Percentiles rank a stretch among this genome's conserved stretches.
Evolutionary conservation across 768 basidiomycete genomes (phyloP).

Genomic region (Zangia roseola): DNA sequence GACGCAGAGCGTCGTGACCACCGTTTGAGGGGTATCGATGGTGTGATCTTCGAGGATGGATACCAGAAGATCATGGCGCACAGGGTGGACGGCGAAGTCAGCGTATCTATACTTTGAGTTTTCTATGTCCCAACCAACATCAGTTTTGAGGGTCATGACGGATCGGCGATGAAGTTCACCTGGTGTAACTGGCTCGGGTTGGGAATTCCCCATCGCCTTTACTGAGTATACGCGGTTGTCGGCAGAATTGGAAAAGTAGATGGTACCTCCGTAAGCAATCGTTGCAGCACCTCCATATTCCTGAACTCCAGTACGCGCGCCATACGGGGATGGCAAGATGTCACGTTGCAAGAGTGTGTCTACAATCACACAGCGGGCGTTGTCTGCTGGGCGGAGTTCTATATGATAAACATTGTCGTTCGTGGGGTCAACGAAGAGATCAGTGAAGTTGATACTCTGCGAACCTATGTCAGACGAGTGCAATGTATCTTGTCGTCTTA

Average conservation of each 20-base stretch:
- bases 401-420: slow-evolving; percentile 49
- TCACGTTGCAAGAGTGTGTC: slow-evolving; percentile 47
- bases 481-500: neutral
- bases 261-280: slow-evolving; percentile 45
- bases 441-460: slow-evolving; percentile 34
- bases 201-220: slow-evolving; percentile 22
- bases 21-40: slow-evolving; percentile 29
- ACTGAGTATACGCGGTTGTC: slow-evolving; percentile 55
- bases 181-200: slow-evolving; percentile 55
- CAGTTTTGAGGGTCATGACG: neutral
- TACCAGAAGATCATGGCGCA: slow-evolving; percentile 50
- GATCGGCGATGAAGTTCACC: slow-evolving; percentile 40
- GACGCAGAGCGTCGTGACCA: slow-evolving; percentile 53
- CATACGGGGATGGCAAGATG: slow-evolving; percentile 53
- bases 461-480: neutral
- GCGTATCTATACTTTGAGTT: slow-evolving; percentile 53
- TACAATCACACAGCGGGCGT: slow-evolving; percentile 57
- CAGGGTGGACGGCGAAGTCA: slow-evolving; percentile 58
- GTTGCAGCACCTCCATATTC: slow-evolving; percentile 73
- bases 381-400: slow-evolving; percentile 59
- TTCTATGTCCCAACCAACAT: slow-evolving; percentile 5
- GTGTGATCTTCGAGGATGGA: slow-evolving; percentile 75
- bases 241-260: slow-evolving; percentile 58
- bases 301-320: slow-evolving; percentile 56
- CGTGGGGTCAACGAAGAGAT: slow-evolving; percentile 53